Evolutionary conservation across 2,329 filamentous ascomycete genomes (phyloP), one percentile per base, ranked within the genome.

Genomic region (Xylaria sp.): DNA sequence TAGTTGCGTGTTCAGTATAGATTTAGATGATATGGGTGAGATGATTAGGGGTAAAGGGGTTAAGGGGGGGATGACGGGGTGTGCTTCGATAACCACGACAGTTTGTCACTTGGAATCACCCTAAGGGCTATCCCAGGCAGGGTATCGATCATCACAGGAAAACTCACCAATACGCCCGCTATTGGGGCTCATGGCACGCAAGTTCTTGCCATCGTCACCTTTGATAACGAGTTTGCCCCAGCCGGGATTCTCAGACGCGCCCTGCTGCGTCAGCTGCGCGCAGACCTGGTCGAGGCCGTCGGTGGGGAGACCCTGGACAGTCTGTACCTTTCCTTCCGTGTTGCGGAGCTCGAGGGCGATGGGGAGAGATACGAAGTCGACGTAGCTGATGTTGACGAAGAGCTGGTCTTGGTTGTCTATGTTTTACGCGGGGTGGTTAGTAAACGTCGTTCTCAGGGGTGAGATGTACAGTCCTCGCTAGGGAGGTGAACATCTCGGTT

Each of bases 291-390:
- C 77, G 48, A 88, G 80, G 8, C 84, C 86, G 65, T 82, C 79
- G 42, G 78, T 61, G 1, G 83, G 82, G 69, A 88, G 78, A 27
- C 87, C 87, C n/a, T 79, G 77, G 10, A 88, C 87, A 18, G 76
- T 79, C 70, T 84, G 83, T 21, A 81, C 76, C 12, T 72, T 71
- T 53, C 85, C 86, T 53, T 79, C 77, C 23, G 81, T 81, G 69
- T 84, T 86, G 63, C 80, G 79, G 54, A 91, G 84, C 68, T 79
- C 77, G 71, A 91, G 83, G 0, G 87, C 85, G 60, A 91, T 85
- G n/a, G 91, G 90, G 72, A 91, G 77, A 73, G 83, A 82, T 69
- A 93, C 86, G 79, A 94, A 94, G 81, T 94, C 92, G 62, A 94
- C 92, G 77, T 91, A 91, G 70, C 85, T 88, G 74, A 94, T 90